Conservation (phyloP, 495 filamentous ascomycete genomes). For the Evernia prunastri region DNA sequence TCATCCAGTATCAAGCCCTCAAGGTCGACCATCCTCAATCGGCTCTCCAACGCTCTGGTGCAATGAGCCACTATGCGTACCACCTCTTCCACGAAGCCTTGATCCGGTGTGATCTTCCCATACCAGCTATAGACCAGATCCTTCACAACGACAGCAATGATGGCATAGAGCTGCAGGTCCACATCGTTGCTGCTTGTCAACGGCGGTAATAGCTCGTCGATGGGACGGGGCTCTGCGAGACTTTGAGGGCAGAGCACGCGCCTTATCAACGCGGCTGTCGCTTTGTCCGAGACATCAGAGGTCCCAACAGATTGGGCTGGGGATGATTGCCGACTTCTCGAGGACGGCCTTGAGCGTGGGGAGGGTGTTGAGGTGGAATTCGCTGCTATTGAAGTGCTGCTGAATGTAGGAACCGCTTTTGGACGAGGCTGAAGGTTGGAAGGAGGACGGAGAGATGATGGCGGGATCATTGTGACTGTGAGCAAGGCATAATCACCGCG, state of each 20-base stretch:
- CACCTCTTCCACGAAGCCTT: conserved; percentile 76
- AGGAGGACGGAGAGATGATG: conserved; percentile 35
- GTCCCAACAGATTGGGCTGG: conserved; percentile 29
- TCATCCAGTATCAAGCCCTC: conserved; percentile 83
- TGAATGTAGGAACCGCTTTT: conserved; percentile 38
- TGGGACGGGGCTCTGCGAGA: conserved; percentile 43
- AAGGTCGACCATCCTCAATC: conserved; percentile 73
- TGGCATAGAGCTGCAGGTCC: conserved; percentile 84
- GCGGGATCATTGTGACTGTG: conserved; percentile 22
- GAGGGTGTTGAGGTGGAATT: conserved; percentile 30
- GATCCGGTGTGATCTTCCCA: conserved; percentile 81
- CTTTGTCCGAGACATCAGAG: conserved; percentile 48
- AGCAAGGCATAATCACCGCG: neutral
- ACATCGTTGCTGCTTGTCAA: conserved; percentile 89
- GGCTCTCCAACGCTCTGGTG: conserved; percentile 77
- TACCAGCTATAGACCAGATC: conserved; percentile 94
- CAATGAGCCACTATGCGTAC: conserved; percentile 85
- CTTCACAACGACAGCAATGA: conserved; percentile 78
- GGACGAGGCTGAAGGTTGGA: conserved; percentile 45
- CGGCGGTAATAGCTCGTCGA: conserved; percentile 79
- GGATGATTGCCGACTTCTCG: conserved; percentile 32
- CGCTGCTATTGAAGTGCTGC: conserved; percentile 38
- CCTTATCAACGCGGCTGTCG: conserved; percentile 54
- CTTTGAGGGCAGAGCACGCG: conserved; percentile 57
- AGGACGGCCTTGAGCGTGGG: conserved; percentile 32